A percentile compares a stretch with the other conserved stretches of the same genome.
Evolutionary conservation across 1,139 yeast species (phyloP).

Genomic region (Scheffersomyces titani): DNA sequence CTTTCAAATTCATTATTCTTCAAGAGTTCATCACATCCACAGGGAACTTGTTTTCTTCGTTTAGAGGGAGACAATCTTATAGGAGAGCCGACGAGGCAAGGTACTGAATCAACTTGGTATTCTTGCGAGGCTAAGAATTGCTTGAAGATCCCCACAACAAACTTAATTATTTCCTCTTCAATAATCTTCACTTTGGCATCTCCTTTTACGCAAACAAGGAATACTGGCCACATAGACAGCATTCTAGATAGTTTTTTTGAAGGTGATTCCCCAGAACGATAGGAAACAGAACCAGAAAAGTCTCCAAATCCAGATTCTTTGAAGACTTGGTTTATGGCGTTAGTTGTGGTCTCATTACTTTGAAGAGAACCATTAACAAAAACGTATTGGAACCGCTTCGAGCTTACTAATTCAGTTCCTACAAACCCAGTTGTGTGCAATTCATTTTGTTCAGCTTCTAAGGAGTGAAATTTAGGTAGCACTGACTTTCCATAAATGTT

Average conservation of each 20-base stretch:
- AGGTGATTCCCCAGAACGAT: background rate
- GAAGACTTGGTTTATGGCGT: conserved; percentile 29
- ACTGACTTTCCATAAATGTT: conserved; percentile 20
- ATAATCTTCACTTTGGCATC: background rate
- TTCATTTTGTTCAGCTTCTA: conserved; percentile 22
- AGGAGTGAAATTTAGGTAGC: conserved; percentile 14
- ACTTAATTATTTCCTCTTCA: background rate
- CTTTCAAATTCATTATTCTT: background rate
- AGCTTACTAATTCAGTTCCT: conserved; percentile 26
- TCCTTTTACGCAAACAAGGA: background rate
- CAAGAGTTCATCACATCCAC: background rate
- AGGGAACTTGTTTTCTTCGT: background rate
- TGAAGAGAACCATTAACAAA: conserved; percentile 42
- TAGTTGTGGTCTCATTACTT: background rate
- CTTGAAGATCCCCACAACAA: background rate
- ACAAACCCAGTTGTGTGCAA: conserved; percentile 30
- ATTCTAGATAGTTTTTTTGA: background rate
- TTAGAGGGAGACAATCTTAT: background rate
- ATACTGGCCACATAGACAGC: background rate
- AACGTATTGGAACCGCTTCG: conserved; percentile 46
- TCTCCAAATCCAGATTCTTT: conserved; percentile 19
- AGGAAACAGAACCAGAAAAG: background rate
- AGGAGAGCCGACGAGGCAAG: background rate
- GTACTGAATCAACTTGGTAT: background rate
- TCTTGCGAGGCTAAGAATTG: background rate